phyloP scores from a whole-genome alignment of 257 asterid species.

The Plantago elongata region DNA sequence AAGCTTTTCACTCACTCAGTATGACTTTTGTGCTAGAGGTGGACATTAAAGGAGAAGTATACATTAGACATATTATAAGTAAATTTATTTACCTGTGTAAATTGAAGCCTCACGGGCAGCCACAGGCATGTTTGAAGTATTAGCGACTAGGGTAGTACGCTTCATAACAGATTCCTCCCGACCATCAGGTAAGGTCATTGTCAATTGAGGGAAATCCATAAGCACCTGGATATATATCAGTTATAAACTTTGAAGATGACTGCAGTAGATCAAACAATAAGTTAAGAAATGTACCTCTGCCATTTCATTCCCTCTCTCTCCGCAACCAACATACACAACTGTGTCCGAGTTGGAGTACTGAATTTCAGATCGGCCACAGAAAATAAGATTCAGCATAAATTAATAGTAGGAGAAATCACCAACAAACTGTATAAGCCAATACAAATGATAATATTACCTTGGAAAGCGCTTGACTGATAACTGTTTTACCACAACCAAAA shows the following conservation, averaged over 20 bases:
- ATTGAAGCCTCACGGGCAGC: constrained; percentile 99
- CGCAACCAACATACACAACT: constrained; percentile 98
- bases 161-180: constrained; percentile 99
- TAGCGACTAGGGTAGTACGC: constrained; percentile 98
- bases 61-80: not conserved
- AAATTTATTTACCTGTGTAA: constrained; percentile 61
- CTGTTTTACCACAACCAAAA: constrained; percentile 99
- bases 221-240: constrained; percentile 64
- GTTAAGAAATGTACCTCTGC: constrained; percentile 66
- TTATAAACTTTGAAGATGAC: constrained; percentile 16
- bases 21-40: too few relatives aligned
- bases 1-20: too few relatives aligned
- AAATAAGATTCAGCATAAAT: constrained; percentile 16
- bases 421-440: constrained; percentile 13
- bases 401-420: constrained; percentile 7
- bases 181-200: constrained; percentile 99
- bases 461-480: constrained; percentile 98
- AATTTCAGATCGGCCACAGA: constrained; percentile 28
- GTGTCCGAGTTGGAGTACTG: constrained; percentile 97
- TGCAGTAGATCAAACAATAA: constrained; percentile 23
- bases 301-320: constrained; percentile 99
- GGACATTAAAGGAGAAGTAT: too few relatives aligned
- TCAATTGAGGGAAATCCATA: constrained; percentile 99
- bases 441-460: constrained; percentile 47
- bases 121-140: constrained; percentile 99